These are phyloP conservation scores for Hordeum vulgare DNA, from an alignment of 176 grass and related monocot species.

Conservation along the genomic window MorexV3_pseudomolecules_assembly NC_058519.1:381629681-381630180, in stretches of 20 bases:
- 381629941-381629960: slow-evolving; percentile 42
- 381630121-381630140: slow-evolving; percentile 73
- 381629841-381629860: slow-evolving; percentile 35
- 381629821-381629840: slow-evolving; percentile 25
- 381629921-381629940: slow-evolving; percentile 29
- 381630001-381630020: slow-evolving; percentile 50
- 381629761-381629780: slow-evolving; percentile 53
- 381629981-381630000: slow-evolving; percentile 43
- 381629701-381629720: slow-evolving; percentile 4
- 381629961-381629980: slow-evolving; percentile 28
- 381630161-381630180: slow-evolving; percentile 51
- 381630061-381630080: slow-evolving; percentile 37
- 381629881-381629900: slow-evolving; percentile 37
- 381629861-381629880: slow-evolving; percentile 41
- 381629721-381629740: background rate
- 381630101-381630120: slow-evolving; percentile 45
- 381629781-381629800: slow-evolving; percentile 97
- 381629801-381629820: slow-evolving; percentile 48
- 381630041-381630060: slow-evolving; percentile 23
- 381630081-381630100: slow-evolving; percentile 42
- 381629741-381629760: slow-evolving; percentile 26
- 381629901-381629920: slow-evolving; percentile 36
- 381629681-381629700: slow-evolving; percentile 11
- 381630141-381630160: slow-evolving; percentile 48
- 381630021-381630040: slow-evolving; percentile 44